Percentiles rank a stretch among this genome's conserved stretches.
These are phyloP conservation scores for Backusella liffmaniae DNA, from an alignment of 192 early-diverging fungal genomes.

Conservation along the genomic window DNA sequence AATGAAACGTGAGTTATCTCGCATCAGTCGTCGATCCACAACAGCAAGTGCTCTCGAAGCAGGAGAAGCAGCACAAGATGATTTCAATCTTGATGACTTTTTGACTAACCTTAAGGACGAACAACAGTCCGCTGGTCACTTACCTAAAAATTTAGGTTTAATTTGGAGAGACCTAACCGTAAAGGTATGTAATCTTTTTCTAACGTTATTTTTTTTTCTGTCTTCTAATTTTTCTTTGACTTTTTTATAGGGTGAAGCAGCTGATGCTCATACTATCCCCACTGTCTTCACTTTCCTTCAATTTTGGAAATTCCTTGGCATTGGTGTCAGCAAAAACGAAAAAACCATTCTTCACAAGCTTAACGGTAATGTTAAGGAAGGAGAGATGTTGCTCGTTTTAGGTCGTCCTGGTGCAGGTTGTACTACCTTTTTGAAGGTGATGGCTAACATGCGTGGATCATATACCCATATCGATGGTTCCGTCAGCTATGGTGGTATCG, in stretches of 20 bases:
- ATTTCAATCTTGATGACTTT: slow-evolving; percentile 32
- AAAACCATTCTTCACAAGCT: slow-evolving; percentile 55
- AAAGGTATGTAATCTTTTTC: slow-evolving; percentile 7
- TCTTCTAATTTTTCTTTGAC: not conserved
- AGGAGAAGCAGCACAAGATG: slow-evolving; percentile 16
- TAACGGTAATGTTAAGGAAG: slow-evolving; percentile 67
- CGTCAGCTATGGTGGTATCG: slow-evolving; percentile 68
- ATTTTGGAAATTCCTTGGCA: slow-evolving; percentile 30
- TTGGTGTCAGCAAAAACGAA: slow-evolving; percentile 1
- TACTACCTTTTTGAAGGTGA: slow-evolving; percentile 60
- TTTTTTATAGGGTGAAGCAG: slow-evolving; percentile 27
- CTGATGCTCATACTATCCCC: slow-evolving; percentile 34
- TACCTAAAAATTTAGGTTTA: slow-evolving; percentile 34
- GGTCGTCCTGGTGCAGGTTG: slow-evolving; percentile 73
- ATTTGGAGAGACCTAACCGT: slow-evolving; percentile 34
- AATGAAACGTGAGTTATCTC: slow-evolving; percentile 31
- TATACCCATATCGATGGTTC: slow-evolving; percentile 52
- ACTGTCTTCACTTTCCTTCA: slow-evolving; percentile 23
- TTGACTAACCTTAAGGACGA: slow-evolving; percentile 6
- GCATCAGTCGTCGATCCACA: slow-evolving; percentile 26
- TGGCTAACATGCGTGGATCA: slow-evolving; percentile 56
- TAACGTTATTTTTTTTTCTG: not conserved
- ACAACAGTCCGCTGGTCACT: slow-evolving; percentile 15
- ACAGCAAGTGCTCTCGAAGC: slow-evolving; percentile 23
- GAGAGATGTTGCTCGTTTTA: slow-evolving; percentile 71